Evolutionary conservation across 1,139 yeast species (phyloP), one percentile per base, ranked within the genome.

Genomic region (Kodamaea sp.): DNA sequence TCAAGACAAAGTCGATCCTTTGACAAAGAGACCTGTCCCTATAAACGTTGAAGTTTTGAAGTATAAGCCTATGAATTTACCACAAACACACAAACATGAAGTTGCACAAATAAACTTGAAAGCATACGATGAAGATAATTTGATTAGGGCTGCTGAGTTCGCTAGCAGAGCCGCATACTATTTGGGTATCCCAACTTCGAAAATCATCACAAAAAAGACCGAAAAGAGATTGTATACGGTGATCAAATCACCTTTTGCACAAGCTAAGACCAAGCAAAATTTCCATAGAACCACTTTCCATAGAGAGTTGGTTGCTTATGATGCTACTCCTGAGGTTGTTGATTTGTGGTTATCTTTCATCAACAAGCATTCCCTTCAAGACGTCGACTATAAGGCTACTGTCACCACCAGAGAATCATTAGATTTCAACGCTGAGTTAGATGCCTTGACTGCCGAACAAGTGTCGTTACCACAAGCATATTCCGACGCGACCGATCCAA

Each of bases 201-300:
- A 54, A 27, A 57, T 70, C 20, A 61, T 82, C 44, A 83, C 85
- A 27, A 73, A 79, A 20, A 83, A 81, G 58, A 79, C 86, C 35
- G 94, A 90, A 63, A 69, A 68, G 52, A 55, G 73, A 48, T 79
- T 89, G 51, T 92, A 96, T 86, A 92, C 98, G 0, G 96, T 92
- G 39, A 88, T 85, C 53, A 79, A 84, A 59, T 83, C 96, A 4
- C 97, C 97, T 1, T 92, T 92, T 60, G 96, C 87, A 27, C 95
- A 87, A 58, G 95, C 97, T 39, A 90, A 90, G 60, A 77, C 95
- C 7, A 92, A 92, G 66, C 96, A 92, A 66, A 92, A 92, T 69
- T 92, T 87, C 67, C 87, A 87, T 67, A 81, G 97, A 67, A 75
- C 79, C 39, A 92, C 97, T 1, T 87, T 79, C 60, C 79, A 84